Evolutionary conservation across 2,329 filamentous ascomycete genomes (phyloP).

Genomic region (Metarhizium robertsii): DNA sequence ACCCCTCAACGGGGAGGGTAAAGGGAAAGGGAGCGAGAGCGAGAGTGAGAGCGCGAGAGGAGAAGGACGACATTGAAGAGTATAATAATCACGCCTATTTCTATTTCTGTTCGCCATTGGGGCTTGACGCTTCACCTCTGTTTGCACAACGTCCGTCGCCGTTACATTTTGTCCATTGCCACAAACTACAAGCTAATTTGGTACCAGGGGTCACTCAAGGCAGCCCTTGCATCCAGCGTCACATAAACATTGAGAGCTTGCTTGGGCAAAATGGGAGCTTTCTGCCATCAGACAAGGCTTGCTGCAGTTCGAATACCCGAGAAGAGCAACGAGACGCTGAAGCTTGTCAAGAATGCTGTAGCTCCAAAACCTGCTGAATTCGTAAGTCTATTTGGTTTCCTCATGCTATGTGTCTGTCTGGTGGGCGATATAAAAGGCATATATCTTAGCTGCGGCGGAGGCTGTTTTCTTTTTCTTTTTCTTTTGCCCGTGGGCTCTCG

Average conservation of each 20-base stretch:
- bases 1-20: background rate
- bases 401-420: background rate
- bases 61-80: background rate
- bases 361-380: constrained; percentile 1
- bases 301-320: constrained; percentile 3
- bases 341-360: background rate
- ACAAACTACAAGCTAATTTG: too few species aligned
- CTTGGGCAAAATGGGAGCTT: constrained; percentile 4
- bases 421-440: background rate
- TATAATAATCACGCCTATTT: background rate
- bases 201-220: too few species aligned
- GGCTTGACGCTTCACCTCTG: background rate
- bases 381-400: constrained; percentile 3
- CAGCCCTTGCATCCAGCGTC: too few species aligned
- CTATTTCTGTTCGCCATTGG: background rate
- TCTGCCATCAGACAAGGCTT: constrained; percentile 2
- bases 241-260: background rate
- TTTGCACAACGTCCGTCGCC: too few species aligned
- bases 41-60: background rate
- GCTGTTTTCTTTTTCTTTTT: background rate
- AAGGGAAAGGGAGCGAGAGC: background rate
- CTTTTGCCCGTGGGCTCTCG: background rate
- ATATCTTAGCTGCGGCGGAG: background rate
- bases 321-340: background rate
- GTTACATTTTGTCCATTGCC: too few species aligned